Evolutionary conservation across 345 rosid genomes (phyloP), one percentile per base, ranked within the genome.

Genomic region (Rhodamnia rubescens): DNA sequence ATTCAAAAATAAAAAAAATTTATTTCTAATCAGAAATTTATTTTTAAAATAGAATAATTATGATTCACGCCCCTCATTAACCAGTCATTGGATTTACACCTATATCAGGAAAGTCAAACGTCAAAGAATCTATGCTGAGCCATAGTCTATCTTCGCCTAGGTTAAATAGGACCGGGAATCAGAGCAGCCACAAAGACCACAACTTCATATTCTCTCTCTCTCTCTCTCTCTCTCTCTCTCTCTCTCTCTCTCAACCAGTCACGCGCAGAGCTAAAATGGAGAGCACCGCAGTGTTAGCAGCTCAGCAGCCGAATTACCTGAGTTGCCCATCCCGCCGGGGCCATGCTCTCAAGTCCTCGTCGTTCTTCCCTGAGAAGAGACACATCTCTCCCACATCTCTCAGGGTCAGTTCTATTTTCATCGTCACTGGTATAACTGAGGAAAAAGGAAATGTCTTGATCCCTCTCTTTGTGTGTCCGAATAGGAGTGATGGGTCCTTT

Each of bases 261-360:
- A 24, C 10, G 84, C 27, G 49, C n/a, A 32, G 74, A 3, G 56
- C 27, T 74, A 75, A 53, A 83, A 96, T 96, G 98, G 98, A 95
- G 91, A 88, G 87, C 85, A 85, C 86, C 69, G 92, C 93, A 32
- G 88, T 89, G 42, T 64, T 88, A 1, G 85, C 91, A 0, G 90
- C 86, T 58, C 85, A 90, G 40, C 92, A 86, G 49, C 91, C 91
- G 40, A 91, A 87, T 85, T 88, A 81, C 91, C 88, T 90, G 42
- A 84, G 87, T 53, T 87, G n/a, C 81, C 93, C 94, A 64, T 88
- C 94, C 53, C 91, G 91, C 81, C 56, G 87, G 14, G 56, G 78
- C 20, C 80, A 58, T 88, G 78, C 85, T 54, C 51, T 78, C 75
- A 22, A 82, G 85, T 50, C 85, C 83, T 26, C 85, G 53, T 49